Evolutionary conservation across 306 rosid genomes (phyloP), one percentile per base, ranked within the genome.

Genomic region (Trifolium fragiferum): DNA sequence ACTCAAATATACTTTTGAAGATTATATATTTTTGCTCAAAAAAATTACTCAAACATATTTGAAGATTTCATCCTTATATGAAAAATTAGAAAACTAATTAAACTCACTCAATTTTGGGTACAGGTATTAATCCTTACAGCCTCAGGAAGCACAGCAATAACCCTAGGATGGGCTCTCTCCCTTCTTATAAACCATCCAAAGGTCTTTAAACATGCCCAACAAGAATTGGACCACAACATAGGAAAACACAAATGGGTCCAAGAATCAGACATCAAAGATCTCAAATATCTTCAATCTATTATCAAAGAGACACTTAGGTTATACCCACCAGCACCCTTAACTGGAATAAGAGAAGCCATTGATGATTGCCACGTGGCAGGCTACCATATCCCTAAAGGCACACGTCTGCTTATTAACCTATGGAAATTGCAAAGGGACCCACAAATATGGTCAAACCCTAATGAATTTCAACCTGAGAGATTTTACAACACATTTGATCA

Each of bases 291-390:
- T 2, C 79, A 81, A 5, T 85, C 85, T 32, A 84, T 81, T 2
- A 6, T 81, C 53, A 84, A 81, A 66, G 88, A 84, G 73, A 84
- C 88, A 12, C 76, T 84, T 70, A 76, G 88, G 12, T 23, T 84
- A 5, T 84, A 84, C 66, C 88, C 88, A 13, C 81, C 88, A 51
- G 85, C 88, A 41, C 88, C 88, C 15, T 75, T 84, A 60, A 84
- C 88, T 1, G 88, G 85, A 65, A 64, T 84, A 0, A 74, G 88
- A 20, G 88, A 84, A 6, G 83, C 67, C 66, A 74, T 6, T 6
- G 76, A 84, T 3, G 85, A 84, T 27, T 78, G 81, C 33, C 7
- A 1, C 8, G 66, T 84, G 19, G 83, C 55, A 23, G 83, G 83
- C n/a, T 81, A 74, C 61, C 14, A 50, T 15, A 74, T 84, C 66